phyloP scores from a whole-genome alignment of 2,329 filamentous ascomycete genomes.

The Fusarium secorum region DNA sequence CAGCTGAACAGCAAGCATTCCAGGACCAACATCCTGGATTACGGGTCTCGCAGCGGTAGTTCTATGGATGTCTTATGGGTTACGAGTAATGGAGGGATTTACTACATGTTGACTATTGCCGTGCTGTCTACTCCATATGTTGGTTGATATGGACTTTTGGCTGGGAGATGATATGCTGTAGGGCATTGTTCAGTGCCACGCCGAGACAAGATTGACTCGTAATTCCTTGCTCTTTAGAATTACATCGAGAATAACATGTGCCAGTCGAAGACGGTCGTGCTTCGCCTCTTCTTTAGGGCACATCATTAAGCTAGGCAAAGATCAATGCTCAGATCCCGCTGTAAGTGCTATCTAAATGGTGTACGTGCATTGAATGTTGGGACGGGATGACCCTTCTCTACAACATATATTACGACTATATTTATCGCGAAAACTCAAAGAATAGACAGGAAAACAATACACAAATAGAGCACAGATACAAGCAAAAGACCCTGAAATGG shows the following conservation, averaged over 20 bases:
- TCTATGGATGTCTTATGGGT: constrained; percentile 11
- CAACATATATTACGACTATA: neutral
- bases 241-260: neutral
- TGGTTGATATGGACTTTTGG: neutral
- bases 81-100: neutral
- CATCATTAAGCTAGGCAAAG: neutral
- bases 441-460: neutral
- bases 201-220: neutral
- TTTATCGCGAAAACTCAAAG: neutral
- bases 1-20: constrained; percentile 10
- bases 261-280: neutral
- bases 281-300: neutral
- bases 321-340: neutral
- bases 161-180: neutral
- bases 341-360: neutral
- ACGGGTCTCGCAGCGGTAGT: constrained; percentile 3
- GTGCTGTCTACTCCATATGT: neutral
- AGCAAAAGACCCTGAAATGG: neutral
- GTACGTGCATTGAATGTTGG: neutral
- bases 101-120: neutral
- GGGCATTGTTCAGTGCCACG: neutral
- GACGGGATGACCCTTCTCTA: neutral
- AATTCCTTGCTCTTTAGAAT: neutral
- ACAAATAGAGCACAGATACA: neutral
- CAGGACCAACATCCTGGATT: constrained; percentile 17